Base-by-base conservation (phyloP, 208 protist species). In the Trypanosomatidae sp. region DNA sequence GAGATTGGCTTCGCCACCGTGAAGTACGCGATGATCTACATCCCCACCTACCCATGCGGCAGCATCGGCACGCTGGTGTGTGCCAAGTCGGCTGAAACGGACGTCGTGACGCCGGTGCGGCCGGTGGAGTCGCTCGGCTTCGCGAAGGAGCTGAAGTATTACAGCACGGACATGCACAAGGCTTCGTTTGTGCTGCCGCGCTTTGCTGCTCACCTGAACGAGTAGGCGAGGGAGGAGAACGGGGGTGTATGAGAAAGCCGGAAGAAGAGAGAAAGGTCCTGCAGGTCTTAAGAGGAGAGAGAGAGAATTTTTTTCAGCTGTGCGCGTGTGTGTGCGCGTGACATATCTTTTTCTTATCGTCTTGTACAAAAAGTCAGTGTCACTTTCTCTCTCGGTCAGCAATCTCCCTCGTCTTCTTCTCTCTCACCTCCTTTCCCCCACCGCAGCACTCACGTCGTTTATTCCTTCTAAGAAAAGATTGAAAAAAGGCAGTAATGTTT, bases 31-130 rank as follows among this genome's bases (percentile, higher is more conserved):
- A 89, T 96, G 83, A 97, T 96, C 30, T 88, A 91, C 67, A 98
- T 95, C 72, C 95, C 97, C 17, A 97, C 93, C 47, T 98, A 98
- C 82, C 95, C 97, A 19, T 94, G 90, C 47, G 95, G 95, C 66
- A 92, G 80, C 72, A 98, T 98, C 73, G 95, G 95, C 62, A 94
- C 91, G 30, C 75, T 98, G 10, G 69, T 98, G 56, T 97, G 93
- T 50, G 74, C 76, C 60, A 97, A 95, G 83, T 81, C 79, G 25
- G 70, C 83, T 15, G 88, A 80, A 43, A 81, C 82, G 25, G 80
- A 95, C 60, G 72, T 90, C 17, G 72, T 71, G 25, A 76, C 84
- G 73, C 92, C 92, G 9, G 52, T 87, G 17, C 88, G 92, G 1
- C 83, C 83, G 15, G 85, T 96, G 17, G 88, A 93, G 80, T 52